phyloP scores from a whole-genome alignment of 441 rosid species.

The Francoa sonchifolia region DNA sequence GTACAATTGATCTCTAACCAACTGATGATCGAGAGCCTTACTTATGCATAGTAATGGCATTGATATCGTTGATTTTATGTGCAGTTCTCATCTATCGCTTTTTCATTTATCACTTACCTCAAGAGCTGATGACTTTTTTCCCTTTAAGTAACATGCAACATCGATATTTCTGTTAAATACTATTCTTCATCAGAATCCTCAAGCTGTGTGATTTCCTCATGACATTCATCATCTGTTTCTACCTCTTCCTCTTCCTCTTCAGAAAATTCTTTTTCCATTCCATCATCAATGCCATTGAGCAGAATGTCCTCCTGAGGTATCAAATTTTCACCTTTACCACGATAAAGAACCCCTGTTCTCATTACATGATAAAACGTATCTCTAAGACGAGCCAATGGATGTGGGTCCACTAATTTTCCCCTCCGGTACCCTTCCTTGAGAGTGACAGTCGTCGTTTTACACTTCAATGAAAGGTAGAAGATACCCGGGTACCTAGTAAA shows the following conservation, averaged over 20 bases:
- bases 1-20: too few species aligned
- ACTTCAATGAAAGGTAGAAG: conserved; percentile 85
- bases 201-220: conserved; percentile 16
- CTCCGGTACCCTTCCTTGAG: conserved; percentile 77
- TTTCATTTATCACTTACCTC: conserved; percentile 5
- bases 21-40: too few species aligned
- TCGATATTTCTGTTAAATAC: not conserved
- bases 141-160: not conserved
- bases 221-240: conserved; percentile 29
- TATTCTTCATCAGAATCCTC: conserved; percentile 37
- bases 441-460: conserved; percentile 81
- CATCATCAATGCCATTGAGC: conserved; percentile 27
- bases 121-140: not conserved
- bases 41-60: too few species aligned
- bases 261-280: conserved; percentile 14
- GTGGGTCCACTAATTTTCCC: conserved; percentile 69
- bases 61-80: too few species aligned
- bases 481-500: conserved; percentile 93
- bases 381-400: conserved; percentile 60
- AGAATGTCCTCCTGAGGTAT: conserved; percentile 34
- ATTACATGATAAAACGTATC: conserved; percentile 73
- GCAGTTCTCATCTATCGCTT: too few species aligned
- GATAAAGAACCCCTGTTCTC: conserved; percentile 80
- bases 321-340: conserved; percentile 48
- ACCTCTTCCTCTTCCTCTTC: conserved; percentile 30